These are phyloP conservation scores for Strobilomyces confusus DNA, from an alignment of 768 basidiomycete genomes.

Conservation along the genomic window DNA sequence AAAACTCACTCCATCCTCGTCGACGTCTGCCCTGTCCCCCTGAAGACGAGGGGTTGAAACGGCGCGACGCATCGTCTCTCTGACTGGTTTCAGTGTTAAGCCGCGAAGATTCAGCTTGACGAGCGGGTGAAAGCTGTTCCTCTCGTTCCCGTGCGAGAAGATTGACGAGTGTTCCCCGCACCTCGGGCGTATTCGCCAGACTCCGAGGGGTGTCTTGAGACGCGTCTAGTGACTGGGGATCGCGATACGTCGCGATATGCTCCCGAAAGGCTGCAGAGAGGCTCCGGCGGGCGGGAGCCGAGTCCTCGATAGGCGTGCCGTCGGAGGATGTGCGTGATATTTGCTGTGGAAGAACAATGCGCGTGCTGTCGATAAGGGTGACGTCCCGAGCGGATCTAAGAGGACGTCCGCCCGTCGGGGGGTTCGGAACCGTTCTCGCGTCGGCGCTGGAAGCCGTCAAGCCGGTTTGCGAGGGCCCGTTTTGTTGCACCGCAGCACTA, in stretches of 20 bases:
- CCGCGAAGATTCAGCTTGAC: constrained; percentile 8
- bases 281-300: constrained; percentile 12
- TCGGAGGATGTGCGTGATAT: constrained; percentile 26
- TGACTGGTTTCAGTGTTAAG: constrained; percentile 3
- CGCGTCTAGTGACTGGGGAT: constrained; percentile 2
- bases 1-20: constrained; percentile 32
- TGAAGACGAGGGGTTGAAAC: constrained; percentile 9
- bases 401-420: constrained; percentile 11
- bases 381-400: constrained; percentile 15
- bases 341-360: constrained; percentile 16
- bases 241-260: constrained; percentile 15
- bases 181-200: constrained; percentile 22
- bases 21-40: constrained; percentile 25
- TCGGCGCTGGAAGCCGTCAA: background rate
- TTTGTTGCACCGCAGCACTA: background rate
- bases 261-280: constrained; percentile 23
- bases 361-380: constrained; percentile 19
- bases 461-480: background rate
- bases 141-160: constrained; percentile 25
- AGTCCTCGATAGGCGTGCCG: constrained; percentile 19
- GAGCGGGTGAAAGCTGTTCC: constrained; percentile 9
- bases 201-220: constrained; percentile 18
- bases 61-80: constrained; percentile 8
- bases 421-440: constrained; percentile 2
- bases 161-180: constrained; percentile 21